Evolutionary conservation across 1,139 yeast genomes (phyloP).

Genomic region (Candida sp.): DNA sequence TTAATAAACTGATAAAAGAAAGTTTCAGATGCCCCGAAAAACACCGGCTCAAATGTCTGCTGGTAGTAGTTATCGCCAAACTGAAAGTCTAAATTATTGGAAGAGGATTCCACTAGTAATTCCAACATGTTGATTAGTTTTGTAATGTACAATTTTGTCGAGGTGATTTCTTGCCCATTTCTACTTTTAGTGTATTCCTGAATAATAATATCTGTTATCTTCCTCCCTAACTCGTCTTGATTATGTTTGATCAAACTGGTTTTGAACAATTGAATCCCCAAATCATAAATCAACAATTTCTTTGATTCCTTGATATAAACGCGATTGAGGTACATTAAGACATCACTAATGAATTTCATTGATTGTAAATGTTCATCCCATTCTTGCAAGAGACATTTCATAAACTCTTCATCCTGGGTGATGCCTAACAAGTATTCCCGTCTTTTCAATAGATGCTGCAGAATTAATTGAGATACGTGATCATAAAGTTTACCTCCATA

Average conservation of each 20-base stretch:
- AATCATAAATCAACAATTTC: conserved; percentile 66
- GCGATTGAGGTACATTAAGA: conserved; percentile 81
- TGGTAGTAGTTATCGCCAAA: conserved; percentile 57
- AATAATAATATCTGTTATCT: conserved; percentile 48
- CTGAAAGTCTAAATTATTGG: conserved; percentile 29
- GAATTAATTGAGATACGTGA: conserved; percentile 51
- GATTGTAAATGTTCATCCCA: conserved; percentile 80
- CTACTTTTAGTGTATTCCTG: conserved; percentile 60
- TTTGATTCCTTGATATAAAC: conserved; percentile 78
- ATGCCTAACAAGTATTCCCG: conserved; percentile 20
- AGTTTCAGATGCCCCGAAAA: conserved; percentile 51
- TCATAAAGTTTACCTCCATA: conserved; percentile 70
- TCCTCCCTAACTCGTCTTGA: conserved; percentile 48
- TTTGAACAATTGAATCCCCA: conserved; percentile 64
- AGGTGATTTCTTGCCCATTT: conserved; percentile 55
- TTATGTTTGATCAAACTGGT: conserved; percentile 38
- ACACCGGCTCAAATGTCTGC: conserved; percentile 63
- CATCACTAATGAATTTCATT: conserved; percentile 82
- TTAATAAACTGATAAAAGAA: conserved; percentile 52
- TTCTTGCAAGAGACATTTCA: conserved; percentile 44
- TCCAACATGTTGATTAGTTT: conserved; percentile 73
- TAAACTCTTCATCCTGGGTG: conserved; percentile 29
- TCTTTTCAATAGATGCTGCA: conserved; percentile 41
- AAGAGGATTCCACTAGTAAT: conserved; percentile 35
- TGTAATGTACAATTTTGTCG: conserved; percentile 51